Base-by-base conservation (phyloP, 805 yeast species). In the Candida railenensis region DNA sequence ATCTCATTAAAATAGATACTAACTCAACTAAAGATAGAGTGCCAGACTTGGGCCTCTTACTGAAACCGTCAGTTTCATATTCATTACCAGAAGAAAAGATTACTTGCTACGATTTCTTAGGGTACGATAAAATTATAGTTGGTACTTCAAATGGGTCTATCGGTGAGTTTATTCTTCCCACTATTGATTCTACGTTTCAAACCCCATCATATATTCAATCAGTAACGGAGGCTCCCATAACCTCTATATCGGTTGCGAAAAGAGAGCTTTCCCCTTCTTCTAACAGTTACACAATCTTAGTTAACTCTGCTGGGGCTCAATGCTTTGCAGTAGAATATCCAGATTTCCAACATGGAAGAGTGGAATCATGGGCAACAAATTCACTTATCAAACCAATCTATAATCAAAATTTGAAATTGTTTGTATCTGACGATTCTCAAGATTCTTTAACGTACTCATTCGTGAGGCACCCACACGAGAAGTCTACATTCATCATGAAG, bases 101-200 rank as follows among this genome's bases (percentile, higher is more conserved):
- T 3, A 73, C 82, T 1, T 61, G 78, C 32, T 76, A 68, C 50
- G 82, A 77, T 50, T 78, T 77, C 63, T 36, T 79, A 3, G 70
- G 72, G 8, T 54, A 68, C 3, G 64, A 67, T 2, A 66, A 57
- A 11, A 58, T 86, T 1, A 58, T 83, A 2, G 78, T 81, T 25
- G 92, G 91, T 0, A 74, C 80, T 3, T 60, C 70, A 2, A 76
- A 78, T 44, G 94, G 94, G 0, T 67, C 66, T 25, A 62, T 86
- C 8, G 82, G 81, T 0, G 89, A 84, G 55, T 83, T 74, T 48
- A 66, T 72, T 9, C 53, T 81, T 1, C 78, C 78, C 3, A 22
- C 2, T 39, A 38, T 11, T 42, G 18, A n/a, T 22, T 37, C 12
- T 41, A 8, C 36, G 14, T 15, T 15, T 7, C 36, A 33, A 14